Evolutionary conservation across 306 rosid species (phyloP), one percentile per base, ranked within the genome.

Genomic region (Adenanthera pavonina): DNA sequence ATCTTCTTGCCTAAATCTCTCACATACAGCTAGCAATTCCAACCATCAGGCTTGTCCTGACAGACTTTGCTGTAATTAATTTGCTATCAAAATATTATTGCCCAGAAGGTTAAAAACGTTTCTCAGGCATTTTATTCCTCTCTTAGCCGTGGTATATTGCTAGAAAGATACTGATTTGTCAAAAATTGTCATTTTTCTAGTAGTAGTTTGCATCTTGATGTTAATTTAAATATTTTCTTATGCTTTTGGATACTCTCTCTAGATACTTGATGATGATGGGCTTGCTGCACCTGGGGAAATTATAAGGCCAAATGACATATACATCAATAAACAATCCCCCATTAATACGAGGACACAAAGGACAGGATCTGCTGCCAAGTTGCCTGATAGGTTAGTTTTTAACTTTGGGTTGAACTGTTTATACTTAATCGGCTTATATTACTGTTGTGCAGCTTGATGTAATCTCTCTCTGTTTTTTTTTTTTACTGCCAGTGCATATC

Each of bases 201-300:
- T 4, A 41, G 25, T 30, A 7, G 12, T 72, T 78, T 56, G 65
- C 64, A 41, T 65, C 62, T 54, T 35, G 4, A 40, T 51, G 70
- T 43, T 46, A 7, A 54, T 36, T 52, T 25, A 65, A 47, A 46
- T 56, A 36, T 59, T 68, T 70, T 77, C 72, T 17, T 44, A 35
- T 70, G 68, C 40, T 59, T 15, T 49, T 69, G 36, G 59, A 20
- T 80, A 34, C 79, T 78, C 68, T 59, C 69, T 82, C 49, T 81
- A 94, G 97, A 82, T 90, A 77, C 89, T 93, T 80, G 99, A 95
- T 82, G 94, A 93, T 46, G 99, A 95, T 79, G 99, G 99, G 51
- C 78, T 95, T 84, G 98, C 99, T 78, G 89, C 98, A 30, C 99
- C 97, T 41, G 98, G 99, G 41, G 99, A 92, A 90, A 92, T 87